Base-by-base conservation (phyloP, 441 rosid species). In the Erodium texanum region DNA sequence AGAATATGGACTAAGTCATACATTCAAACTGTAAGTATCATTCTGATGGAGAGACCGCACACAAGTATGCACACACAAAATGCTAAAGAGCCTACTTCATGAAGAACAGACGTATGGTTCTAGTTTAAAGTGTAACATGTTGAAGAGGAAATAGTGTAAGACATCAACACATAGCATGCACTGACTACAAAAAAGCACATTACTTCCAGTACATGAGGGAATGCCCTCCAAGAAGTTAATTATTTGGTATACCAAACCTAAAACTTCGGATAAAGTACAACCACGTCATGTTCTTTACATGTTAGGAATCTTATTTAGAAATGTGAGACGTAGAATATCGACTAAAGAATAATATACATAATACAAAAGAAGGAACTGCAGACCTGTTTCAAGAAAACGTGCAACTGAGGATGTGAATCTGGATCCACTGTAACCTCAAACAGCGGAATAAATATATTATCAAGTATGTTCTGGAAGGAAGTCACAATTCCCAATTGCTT, bases 401-500 rank as follows among this genome's bases (percentile, higher is more conserved):
- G 98, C 86, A 94, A 81, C 83, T 94, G 99, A 68, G 99, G 97
- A 80, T 92, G 99, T 32, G 99, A 92, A 86, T 94, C 93, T 22
- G 99, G 99, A 83, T 94, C 97, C 16, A 89, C 87, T 0, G 99
- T 92, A 70, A 86, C 99, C 86, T 94, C 99, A 79, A 94, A 92
- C 52, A 94, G 90, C 48, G 98, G 99, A 70, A 92, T 89, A 72
- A 94, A 94, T 70, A 94, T 86, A 76, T 94, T 94, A 83, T 94
- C 98, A 38, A 94, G 92, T 77, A 94, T 94, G 80, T 92, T 94
- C 82, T 94, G 99, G 76, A 94, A 94, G 20, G 98, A 94, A 56
- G 96, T 94, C 82, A 94, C 98, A 22, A 94, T 94, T 65, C 99
- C 99, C 98, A 94, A 89, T 27, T 94, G 97, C 84, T 92, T 94